Evolutionary conservation across 1,284 basidiomycete species (phyloP), one percentile per base, ranked within the genome.

Genomic region (Cutaneotrichosporon sp.): DNA sequence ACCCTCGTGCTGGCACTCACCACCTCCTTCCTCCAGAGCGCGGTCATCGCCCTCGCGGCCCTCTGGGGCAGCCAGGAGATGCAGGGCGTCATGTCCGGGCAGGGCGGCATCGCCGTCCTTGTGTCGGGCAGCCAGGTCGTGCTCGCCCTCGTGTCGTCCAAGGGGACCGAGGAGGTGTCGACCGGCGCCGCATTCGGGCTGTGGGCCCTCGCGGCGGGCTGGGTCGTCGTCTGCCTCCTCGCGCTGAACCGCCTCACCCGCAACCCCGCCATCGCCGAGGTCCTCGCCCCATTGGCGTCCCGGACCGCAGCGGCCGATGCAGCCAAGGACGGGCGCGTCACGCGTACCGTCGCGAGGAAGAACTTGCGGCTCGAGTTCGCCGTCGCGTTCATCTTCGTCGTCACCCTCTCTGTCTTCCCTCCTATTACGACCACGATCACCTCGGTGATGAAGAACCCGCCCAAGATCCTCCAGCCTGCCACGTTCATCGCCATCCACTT

Each of bases 351-450:
- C 2, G 69, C 78, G 29, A 87, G 84, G 72, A 81, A 84, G 59
- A 95, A 95, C 71, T 70, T 83, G 6, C 70, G 82, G 8, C 89
- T 88, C 72, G 87, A 93, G 74, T 69, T 90, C 54, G 87, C 91
- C 11, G 86, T 89, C 4, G 84, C 86, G 7, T 91, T 87, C 71
- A 87, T 89, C 2, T 93, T 92, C 70, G 76, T 87, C 22, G 84
- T 91, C 42, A 94, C 92, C 13, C 79, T 95, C 72, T 84, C 91
- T 33, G 87, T 94, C 46, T 94, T 87, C 78, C 92, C 92, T 3
- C 85, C 91, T 0, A 88, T 93, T 60, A 93, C 92, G 3, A 85
- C 87, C 4, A 88, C 88, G 0, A 85, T 95, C 54, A 76, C 78
- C 36, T 85, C 92, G 0, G 86, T 85, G 3, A 86, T 86, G 64